Conservation (phyloP, 108 stramenopile species). For the Fragilariopsis cylindrus region DNA sequence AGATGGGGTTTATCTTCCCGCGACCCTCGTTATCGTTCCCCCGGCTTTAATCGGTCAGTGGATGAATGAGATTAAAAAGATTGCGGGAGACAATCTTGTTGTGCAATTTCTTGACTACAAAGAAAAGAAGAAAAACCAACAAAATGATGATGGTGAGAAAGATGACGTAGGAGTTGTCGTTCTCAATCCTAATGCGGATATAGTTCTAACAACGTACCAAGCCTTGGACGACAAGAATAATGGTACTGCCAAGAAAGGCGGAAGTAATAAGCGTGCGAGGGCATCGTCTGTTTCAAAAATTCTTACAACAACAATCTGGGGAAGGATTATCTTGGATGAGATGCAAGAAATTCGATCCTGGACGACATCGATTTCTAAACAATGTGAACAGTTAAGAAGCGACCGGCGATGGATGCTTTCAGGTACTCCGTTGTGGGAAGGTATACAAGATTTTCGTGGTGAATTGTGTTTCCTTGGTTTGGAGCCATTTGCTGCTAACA, state of each 20-base stretch:
- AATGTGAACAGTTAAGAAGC: slow-evolving; percentile 45
- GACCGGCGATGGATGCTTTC: slow-evolving; percentile 73
- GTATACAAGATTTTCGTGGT: slow-evolving; percentile 72
- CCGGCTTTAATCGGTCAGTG: slow-evolving; percentile 70
- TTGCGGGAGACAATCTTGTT: slow-evolving; percentile 22
- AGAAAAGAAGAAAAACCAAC: background rate
- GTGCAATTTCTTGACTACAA: slow-evolving; percentile 24
- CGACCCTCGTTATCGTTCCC: slow-evolving; percentile 78
- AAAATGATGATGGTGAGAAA: background rate
- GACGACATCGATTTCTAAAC: slow-evolving; percentile 67
- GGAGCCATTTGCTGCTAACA: slow-evolving; percentile 68
- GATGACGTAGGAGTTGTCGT: slow-evolving; percentile 3
- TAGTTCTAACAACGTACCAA: slow-evolving; percentile 59
- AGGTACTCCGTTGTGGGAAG: slow-evolving; percentile 79
- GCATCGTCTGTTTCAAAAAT: slow-evolving; percentile 2
- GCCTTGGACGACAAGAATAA: slow-evolving; percentile 23
- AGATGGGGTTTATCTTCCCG: slow-evolving; percentile 28
- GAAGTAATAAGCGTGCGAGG: background rate
- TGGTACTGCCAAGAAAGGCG: background rate
- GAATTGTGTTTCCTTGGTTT: slow-evolving; percentile 82
- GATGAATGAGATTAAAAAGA: slow-evolving; percentile 56
- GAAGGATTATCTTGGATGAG: slow-evolving; percentile 79
- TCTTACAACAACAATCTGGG: slow-evolving; percentile 29
- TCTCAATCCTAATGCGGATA: slow-evolving; percentile 29
- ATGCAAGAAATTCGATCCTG: slow-evolving; percentile 81